phyloP scores from a whole-genome alignment of 2,329 filamentous ascomycete species.

The Penicillium paneum region DNA sequence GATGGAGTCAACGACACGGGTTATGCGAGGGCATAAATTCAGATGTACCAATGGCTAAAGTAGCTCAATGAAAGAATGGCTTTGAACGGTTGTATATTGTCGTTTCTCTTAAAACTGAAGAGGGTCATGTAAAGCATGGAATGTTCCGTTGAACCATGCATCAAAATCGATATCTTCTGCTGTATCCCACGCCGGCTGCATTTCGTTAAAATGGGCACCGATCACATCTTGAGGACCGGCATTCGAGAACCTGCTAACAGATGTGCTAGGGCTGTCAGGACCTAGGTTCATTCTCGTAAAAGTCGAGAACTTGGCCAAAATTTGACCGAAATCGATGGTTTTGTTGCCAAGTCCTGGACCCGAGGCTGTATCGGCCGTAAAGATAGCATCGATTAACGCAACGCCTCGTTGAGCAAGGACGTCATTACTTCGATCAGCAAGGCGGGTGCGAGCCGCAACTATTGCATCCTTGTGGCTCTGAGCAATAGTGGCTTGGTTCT shows the following conservation, averaged over 20 bases:
- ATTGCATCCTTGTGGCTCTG: slow-evolving; percentile 23
- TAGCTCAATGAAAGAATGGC: neutral
- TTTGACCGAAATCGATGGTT: slow-evolving; percentile 21
- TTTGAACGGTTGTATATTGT: too few species aligned
- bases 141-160: slow-evolving; percentile 26
- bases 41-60: neutral
- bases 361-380: slow-evolving; percentile 16
- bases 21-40: neutral
- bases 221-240: slow-evolving; percentile 11
- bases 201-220: slow-evolving; percentile 16
- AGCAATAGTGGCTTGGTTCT: slow-evolving; percentile 12
- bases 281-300: slow-evolving; percentile 17
- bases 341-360: slow-evolving; percentile 5
- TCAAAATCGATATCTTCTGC: slow-evolving; percentile 26
- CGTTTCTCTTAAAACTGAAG: neutral
- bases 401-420: slow-evolving; percentile 26
- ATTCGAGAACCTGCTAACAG: slow-evolving; percentile 11
- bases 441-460: slow-evolving; percentile 20
- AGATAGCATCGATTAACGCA: slow-evolving; percentile 26
- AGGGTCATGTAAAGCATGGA: slow-evolving; percentile 17
- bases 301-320: slow-evolving; percentile 23
- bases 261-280: slow-evolving; percentile 15
- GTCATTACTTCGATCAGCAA: slow-evolving; percentile 20
- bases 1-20: slow-evolving; percentile 8
- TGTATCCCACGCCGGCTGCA: slow-evolving; percentile 19